phyloP scores from a whole-genome alignment of 495 filamentous ascomycete genomes.

The Aspergillus conjunctus region DNA sequence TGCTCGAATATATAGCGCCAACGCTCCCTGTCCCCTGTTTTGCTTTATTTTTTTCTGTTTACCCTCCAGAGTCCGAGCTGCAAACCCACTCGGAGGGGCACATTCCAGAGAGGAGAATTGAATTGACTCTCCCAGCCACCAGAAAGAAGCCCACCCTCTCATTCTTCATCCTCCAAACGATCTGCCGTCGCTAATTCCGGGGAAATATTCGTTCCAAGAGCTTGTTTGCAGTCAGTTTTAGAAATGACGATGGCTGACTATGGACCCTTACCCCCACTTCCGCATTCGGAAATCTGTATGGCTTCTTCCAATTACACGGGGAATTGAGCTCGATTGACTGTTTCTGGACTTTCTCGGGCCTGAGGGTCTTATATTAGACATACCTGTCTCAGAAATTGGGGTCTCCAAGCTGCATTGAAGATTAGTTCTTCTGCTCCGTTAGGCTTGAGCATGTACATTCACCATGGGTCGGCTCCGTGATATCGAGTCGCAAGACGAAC shows the following conservation, averaged over 20 bases:
- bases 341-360: background rate
- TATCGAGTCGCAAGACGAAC: conserved; percentile 10
- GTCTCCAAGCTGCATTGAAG: background rate
- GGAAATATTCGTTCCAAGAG: background rate
- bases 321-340: conserved; percentile 1
- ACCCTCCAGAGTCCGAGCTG: background rate
- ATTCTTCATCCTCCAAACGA: background rate
- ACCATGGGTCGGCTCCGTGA: conserved; percentile 30
- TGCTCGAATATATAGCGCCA: no score
- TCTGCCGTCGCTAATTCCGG: background rate
- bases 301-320: background rate
- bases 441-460: conserved; percentile 12
- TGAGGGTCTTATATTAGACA: background rate
- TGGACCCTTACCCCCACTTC: background rate
- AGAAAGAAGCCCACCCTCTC: background rate
- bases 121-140: background rate
- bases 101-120: conserved; percentile 3
- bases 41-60: background rate
- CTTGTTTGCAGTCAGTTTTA: background rate
- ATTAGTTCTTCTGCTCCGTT: background rate
- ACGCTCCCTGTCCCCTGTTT: background rate
- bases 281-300: conserved; percentile 8
- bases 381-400: background rate
- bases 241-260: background rate
- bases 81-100: background rate